A percentile compares a stretch with the other conserved stretches of the same genome.
phyloP scores from a whole-genome alignment of 345 rosid genomes.

The Raphanus sativus region DNA sequence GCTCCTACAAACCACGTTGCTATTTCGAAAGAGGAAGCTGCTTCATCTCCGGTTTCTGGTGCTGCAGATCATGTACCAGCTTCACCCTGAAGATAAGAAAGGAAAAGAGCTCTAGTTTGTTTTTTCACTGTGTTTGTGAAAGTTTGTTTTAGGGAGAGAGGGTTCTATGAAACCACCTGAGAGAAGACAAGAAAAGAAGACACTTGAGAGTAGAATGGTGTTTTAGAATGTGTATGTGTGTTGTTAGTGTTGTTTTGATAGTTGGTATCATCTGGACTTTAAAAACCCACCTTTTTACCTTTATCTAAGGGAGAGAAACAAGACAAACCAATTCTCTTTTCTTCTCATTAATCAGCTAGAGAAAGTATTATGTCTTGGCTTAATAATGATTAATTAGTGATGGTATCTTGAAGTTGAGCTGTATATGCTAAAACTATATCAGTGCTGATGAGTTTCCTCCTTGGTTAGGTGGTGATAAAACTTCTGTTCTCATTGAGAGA shows the following conservation, averaged over 20 bases:
- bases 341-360: not conserved
- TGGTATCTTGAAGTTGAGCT: not conserved
- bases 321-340: not conserved
- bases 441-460: too few relatives aligned
- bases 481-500: too few relatives aligned
- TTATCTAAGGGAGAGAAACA: not conserved
- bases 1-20: slow-evolving; percentile 81
- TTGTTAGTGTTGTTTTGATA: slow-evolving; percentile 30
- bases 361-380: not conserved
- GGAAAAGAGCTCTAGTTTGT: slow-evolving; percentile 28
- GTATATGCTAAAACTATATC: not conserved
- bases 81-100: slow-evolving; percentile 64
- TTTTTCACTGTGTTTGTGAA: slow-evolving; percentile 17
- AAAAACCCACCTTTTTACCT: not conserved
- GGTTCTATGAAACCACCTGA: slow-evolving; percentile 30
- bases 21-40: slow-evolving; percentile 81
- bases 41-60: slow-evolving; percentile 63
- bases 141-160: slow-evolving; percentile 24
- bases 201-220: slow-evolving; percentile 29
- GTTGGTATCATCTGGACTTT: not conserved
- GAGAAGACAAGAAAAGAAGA: slow-evolving; percentile 12
- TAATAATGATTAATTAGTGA: not conserved
- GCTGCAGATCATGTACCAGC: slow-evolving; percentile 53
- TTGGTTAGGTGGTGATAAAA: too few relatives aligned
- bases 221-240: slow-evolving; percentile 25